Base-by-base conservation (phyloP, 371 early-diverging fungal genomes). In the Batkoa obscura region DNA sequence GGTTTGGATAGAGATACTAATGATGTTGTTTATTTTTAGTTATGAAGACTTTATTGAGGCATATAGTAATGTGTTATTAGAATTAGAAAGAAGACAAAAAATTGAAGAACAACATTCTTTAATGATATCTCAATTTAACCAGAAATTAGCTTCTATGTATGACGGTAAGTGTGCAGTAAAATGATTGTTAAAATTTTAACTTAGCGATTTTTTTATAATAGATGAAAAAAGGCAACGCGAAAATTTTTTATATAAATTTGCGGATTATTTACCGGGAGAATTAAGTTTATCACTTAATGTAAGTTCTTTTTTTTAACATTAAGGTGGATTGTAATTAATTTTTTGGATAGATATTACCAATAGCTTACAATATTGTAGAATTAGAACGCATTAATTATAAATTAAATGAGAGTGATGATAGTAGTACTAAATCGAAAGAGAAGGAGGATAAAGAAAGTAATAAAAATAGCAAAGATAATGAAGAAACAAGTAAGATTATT, bases 11-110 rank as follows among this genome's bases (percentile, higher is more conserved):
- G n/a, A n/a, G n/a, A n/a, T n/a, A n/a, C n/a, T n/a, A n/a, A n/a
- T n/a, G n/a, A n/a, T n/a, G n/a, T 31, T 12, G 5, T 4, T 31
- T 50, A 31, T 34, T 34, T 36, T 8, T 50, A 50, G 50, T 34
- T 50, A 50, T 30, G 32, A 50, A 13, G 50, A 34, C 13, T 50
- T 50, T 34, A 50, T 50, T 12, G n/a, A 12, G 34, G 50, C 50
- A 2, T 50, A 50, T 34, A 5, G 8, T 8, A 17, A 30, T 31
- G 32, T 50, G 8, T 13, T 31, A 5, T 5, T 31, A 13, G 50
- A 50, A n/a, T 12, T 31, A 4, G 50, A 50, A n/a, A 50, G 50
- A n/a, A 3, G 50, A 34, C 17, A 50, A n/a, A 50, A 36, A 5
- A n/a, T 15, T 12, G 50, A 23, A 34, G 2, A 5, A 3, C 10